Base-by-base conservation (phyloP, 2,329 filamentous ascomycete genomes). In the Penicillium paneum region DNA sequence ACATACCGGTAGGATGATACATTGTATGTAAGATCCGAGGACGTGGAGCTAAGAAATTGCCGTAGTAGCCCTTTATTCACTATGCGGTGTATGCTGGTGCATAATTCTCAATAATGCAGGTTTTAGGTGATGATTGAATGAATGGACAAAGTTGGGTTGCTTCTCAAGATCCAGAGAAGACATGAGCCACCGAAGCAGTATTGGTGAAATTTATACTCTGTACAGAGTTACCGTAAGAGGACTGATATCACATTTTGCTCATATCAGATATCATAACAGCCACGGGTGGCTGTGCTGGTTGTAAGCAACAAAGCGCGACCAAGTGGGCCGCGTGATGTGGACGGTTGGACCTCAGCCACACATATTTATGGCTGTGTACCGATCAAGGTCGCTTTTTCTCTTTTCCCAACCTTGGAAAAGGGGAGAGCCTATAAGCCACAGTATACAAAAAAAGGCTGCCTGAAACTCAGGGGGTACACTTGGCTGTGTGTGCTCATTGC, bases 391-490 rank as follows among this genome's bases (percentile, higher is more conserved):
- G 12, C 12, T 10, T 17, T 32, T 42, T 10, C 13, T 29, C 21
- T 49, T 19, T 13, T 38, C 17, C 29, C n/a, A 21, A 28, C 7
- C 13, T 46, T 12, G 48, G 28, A 52, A 32, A 49, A 24, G 29
- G 29, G 36, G 29, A 42, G 19, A 26, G 17, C 8, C 15, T 28
- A 39, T 32, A 46, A 52, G 41, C 41, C 49, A 52, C 43, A 36
- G 21, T 31, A 8, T 32, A 34, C 21, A 19, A 41, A 53, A 49
- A 21, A 43, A 34, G 38, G 39, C 8, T 44, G 52, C 52, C 52
- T 54, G 46, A 54, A 54, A 54, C 26, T 50, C 46, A 54, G 52
- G 52, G 52, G 52, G 46, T 55, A 34, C 12, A 43, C 21, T 19
- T 19, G n/a, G 34, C 32, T 26, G 15, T 39, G 34, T 41, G 34